phyloP scores from a whole-genome alignment of 2,329 filamentous ascomycete genomes.

The Akanthomyces lecanii region DNA sequence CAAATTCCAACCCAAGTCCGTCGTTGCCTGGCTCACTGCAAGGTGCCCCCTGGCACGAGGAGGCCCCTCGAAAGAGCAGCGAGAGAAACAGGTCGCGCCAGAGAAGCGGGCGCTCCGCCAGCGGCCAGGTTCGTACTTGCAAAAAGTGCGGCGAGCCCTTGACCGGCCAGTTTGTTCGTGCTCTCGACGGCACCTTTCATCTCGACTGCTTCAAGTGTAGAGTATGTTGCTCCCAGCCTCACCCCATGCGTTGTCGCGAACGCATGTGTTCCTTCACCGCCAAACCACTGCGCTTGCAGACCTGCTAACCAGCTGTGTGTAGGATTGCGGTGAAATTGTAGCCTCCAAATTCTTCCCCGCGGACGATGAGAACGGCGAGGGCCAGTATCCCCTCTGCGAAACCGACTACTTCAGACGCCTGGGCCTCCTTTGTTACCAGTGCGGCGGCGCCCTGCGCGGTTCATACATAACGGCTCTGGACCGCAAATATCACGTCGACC shows the following conservation, averaged over 20 bases:
- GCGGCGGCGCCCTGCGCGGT: conserved; percentile 85
- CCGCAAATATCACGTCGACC: conserved; percentile 97
- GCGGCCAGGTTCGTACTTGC: conserved; percentile 62
- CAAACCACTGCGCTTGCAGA: not conserved
- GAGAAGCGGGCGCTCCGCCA: conserved; percentile 51
- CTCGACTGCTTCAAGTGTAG: conserved; percentile 97
- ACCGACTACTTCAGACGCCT: conserved; percentile 95
- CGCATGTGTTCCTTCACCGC: not conserved
- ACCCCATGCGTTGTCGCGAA: not conserved
- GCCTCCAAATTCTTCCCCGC: conserved; percentile 99
- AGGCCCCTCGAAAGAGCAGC: conserved; percentile 45
- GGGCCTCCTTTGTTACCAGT: conserved; percentile 85
- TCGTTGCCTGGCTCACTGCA: conserved; percentile 22
- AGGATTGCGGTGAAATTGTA: conserved; percentile 93
- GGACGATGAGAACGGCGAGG: conserved; percentile 78
- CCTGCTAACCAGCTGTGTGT: conserved; percentile 14
- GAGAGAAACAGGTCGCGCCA: conserved; percentile 56
- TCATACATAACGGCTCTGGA: conserved; percentile 98
- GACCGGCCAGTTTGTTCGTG: conserved; percentile 93
- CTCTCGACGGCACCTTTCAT: conserved; percentile 90
- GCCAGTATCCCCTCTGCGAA: conserved; percentile 93
- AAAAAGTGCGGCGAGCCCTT: conserved; percentile 86
- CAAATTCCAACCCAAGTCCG: conserved; percentile 32
- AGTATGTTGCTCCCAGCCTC: conserved; percentile 51
- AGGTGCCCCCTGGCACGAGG: conserved; percentile 34